Base-by-base conservation (phyloP, 805 yeast genomes). In the Candida nanaspora region DNA sequence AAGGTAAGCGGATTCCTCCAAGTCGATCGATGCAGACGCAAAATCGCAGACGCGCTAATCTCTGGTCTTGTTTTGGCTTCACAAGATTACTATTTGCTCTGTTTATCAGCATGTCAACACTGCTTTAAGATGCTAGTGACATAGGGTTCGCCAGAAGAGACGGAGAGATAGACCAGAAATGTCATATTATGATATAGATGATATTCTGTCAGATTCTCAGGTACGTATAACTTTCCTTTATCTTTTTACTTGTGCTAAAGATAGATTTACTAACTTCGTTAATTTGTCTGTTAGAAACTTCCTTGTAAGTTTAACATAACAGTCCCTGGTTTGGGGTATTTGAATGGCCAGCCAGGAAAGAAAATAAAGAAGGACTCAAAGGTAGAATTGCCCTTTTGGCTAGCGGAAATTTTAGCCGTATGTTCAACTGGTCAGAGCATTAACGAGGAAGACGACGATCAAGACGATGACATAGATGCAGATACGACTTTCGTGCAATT, bases 251-350 rank as follows among this genome's bases (percentile, higher is more conserved):
- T 34, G 32, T 25, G 44, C 38, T 19, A 32, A 38, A 20, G 23
- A 27, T 14, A 6, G 14, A 26, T 20, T 16, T 19, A 37, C 43
- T 40, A 33, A 29, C 31, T 28, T 15, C 3, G 4, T 20, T 11
- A 7, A n/a, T n/a, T n/a, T n/a, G n/a, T 33, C 6, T 33, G 5
- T 15, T 45, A 70, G 66, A 80, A 80, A 53, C 65, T 89, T 7
- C 96, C 96, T 0, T 79, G 91, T 53, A 76, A 74, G 40, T 87
- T 89, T 65, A 80, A 82, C 47, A 73, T 80, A 35, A 72, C 82
- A 0, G 82, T 87, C 7, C 94, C 95, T 0, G 91, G 93, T 0
- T 65, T 91, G n/a, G 97, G 96, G 2, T 86, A 82, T 53, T 66
- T 91, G 6, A 89, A 83, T 52, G 87, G 89, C 7, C 77, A 82